Conservation (phyloP, 1,139 yeast species). For the Petasospora fabianii region DNA sequence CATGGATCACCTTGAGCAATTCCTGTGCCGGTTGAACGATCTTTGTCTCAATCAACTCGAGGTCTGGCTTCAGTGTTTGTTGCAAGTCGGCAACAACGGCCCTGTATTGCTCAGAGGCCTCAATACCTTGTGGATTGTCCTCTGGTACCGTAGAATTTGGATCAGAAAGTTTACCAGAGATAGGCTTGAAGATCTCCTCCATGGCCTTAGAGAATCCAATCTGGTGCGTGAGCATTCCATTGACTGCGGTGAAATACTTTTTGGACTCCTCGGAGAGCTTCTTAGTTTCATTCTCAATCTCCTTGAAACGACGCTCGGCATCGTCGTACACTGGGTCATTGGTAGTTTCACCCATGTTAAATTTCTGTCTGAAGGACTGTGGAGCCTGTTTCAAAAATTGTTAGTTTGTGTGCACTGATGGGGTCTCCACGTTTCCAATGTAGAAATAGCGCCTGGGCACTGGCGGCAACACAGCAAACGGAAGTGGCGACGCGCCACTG, state of each 20-base stretch:
- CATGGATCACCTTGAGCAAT: conserved; percentile 70
- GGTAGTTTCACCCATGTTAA: conserved; percentile 83
- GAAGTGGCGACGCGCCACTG: not conserved
- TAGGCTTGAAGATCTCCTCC: conserved; percentile 95
- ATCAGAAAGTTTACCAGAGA: conserved; percentile 85
- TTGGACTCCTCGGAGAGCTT: conserved; percentile 86
- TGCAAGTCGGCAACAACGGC: conserved; percentile 84
- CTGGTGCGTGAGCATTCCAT: conserved; percentile 90
- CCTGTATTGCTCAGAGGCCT: conserved; percentile 89
- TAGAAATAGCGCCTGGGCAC: too few relatives aligned
- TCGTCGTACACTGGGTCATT: conserved; percentile 86
- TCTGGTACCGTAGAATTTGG: conserved; percentile 83
- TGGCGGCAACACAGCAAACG: not conserved
- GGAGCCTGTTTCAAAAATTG: conserved; percentile 48
- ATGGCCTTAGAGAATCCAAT: conserved; percentile 91
- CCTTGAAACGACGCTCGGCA: conserved; percentile 67
- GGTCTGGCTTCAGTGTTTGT: conserved; percentile 83
- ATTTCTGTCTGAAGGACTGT: conserved; percentile 69
- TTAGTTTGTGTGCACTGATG: conserved; percentile 3
- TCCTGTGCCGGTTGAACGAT: conserved; percentile 93
- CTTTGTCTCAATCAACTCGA: conserved; percentile 86
- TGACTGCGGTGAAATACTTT: conserved; percentile 84
- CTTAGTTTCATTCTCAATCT: conserved; percentile 84
- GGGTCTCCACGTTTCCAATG: conserved; percentile 4
- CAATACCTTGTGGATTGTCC: conserved; percentile 94